Base-by-base conservation (phyloP, 2,329 filamentous ascomycete species). In the Fusarium tricinctum region DNA sequence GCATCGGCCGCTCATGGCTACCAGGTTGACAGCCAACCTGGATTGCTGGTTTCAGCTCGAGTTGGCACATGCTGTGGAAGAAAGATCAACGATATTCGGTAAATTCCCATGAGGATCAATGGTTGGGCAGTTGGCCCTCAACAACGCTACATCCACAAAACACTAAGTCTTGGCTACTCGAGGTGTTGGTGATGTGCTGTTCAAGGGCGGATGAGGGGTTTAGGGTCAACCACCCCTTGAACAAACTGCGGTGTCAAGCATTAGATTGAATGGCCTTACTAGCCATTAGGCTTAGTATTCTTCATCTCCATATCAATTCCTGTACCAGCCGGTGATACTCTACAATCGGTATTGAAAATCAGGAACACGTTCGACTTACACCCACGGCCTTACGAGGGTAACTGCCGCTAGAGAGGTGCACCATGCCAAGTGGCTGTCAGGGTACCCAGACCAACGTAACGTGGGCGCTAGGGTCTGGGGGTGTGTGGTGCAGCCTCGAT, bases 401-500 rank as follows among this genome's bases (percentile, higher is more conserved):
- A 63, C 63, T 72, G 59, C 55, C 68, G 59, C 70, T 68, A 63
- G 22, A 55, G 45, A 54, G 55, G 39, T 38, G n/a, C 35, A 8
- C 35, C 13, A 39, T 56, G 62, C 58, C 63, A 68, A 69, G 70
- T 38, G 53, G 51, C 33, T 60, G 39, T 61, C 43, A 69, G 69
- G 69, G 63, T 72, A 44, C 56, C 68, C 65, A 58, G 61, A 50
- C 71, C 67, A 72, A 61, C 67, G 58, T 68, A 73, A 73, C 71
- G 69, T 73, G 71, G 71, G 58, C 20, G 46, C 67, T 56, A 60
- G 71, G 71, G 58, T 60, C 38, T 19, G 28, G 26, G 38, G 59
- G 63, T 33, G 63, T 33, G 54, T 61, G 57, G 40, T 9, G 19
- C 47, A 52, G 35, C 45, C 47, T 40, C 33, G 44, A 42, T 20